Conservation (phyloP, 768 basidiomycete species). For the Mycena indigotica region DNA sequence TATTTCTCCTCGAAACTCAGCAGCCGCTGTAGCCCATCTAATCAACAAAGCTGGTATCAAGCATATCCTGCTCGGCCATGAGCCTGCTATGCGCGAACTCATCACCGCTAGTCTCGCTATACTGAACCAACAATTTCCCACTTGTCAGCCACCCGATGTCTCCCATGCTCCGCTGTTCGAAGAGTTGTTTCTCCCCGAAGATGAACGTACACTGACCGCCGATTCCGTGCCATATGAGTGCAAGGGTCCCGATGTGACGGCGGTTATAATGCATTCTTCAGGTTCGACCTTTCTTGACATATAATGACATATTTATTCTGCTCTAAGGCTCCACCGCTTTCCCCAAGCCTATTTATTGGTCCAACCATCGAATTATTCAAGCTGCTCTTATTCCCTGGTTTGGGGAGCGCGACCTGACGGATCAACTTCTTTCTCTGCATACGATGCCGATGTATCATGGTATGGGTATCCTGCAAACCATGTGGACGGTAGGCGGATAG, state of each 20-base stretch:
- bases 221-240: not conserved
- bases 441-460: too few species aligned
- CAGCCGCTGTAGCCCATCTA: conserved; percentile 37
- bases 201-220: not conserved
- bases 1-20: conserved; percentile 29
- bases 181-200: conserved; percentile 7
- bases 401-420: too few species aligned
- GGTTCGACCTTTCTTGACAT: conserved; percentile 6
- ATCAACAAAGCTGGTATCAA: conserved; percentile 25
- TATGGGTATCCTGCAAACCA: too few species aligned
- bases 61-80: conserved; percentile 29
- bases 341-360: conserved; percentile 29
- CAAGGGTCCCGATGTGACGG: conserved; percentile 6
- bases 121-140: conserved; percentile 4
- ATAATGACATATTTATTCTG: not conserved
- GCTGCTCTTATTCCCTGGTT: too few species aligned
- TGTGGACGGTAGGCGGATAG: too few species aligned
- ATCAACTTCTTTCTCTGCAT: too few species aligned
- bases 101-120: too few species aligned
- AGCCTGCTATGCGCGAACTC: conserved; percentile 23
- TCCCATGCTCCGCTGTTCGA: conserved; percentile 22
- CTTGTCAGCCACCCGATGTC: conserved; percentile 10
- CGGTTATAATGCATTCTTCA: conserved; percentile 26
- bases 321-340: conserved; percentile 29
- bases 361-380: too few species aligned